Base-by-base conservation (phyloP, 768 basidiomycete species). In the Gelatoporia subvermispora region DNA sequence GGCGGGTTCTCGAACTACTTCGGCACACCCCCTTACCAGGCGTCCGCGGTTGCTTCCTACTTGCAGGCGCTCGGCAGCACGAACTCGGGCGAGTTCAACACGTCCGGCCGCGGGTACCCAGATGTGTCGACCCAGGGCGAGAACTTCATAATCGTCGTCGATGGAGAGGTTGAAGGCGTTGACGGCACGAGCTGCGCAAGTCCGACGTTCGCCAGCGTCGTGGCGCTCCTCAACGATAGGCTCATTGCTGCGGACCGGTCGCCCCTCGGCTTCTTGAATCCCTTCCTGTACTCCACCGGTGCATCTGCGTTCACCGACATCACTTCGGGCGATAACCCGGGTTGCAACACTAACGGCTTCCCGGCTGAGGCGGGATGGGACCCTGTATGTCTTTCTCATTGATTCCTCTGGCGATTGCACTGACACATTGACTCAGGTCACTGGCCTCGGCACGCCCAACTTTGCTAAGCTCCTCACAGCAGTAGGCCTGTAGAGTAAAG, bases 91-190 rank as follows among this genome's bases (percentile, higher is more conserved):
- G 44, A 54, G 13, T 61, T 55, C 54, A 59, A 59, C 52, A n/a
- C 46, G 23, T 46, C 47, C 43, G 50, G 54, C 11, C 48, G 76
- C 76, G 84, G 65, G 7, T 70, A 72, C 58, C 86, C 85, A 10
- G 86, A 88, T 53, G 82, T 88, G 20, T 66, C 84, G 0, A 81
- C 85, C 0, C 82, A 82, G 59, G 71, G 72, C 2, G 54, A 58
- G 20, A 60, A 67, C 38, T 84, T 77, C 68, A 63, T 64, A 13
- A 71, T 85, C 31, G 69, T 68, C 35, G 60, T 16, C 3, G 38
- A 39, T 4, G 57, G 57, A 8, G 16, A 56, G 37, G 20, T 47
- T 2, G 57, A 47, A 21, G 47, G 54, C n/a, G 65, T 66, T 41
- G 61, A 55, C 23, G 68, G 68, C 28, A 70, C 68, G 39, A 60